Base-by-base conservation (phyloP, 108 stramenopile genomes). In the Phaeodactylum tricornutum region DNA sequence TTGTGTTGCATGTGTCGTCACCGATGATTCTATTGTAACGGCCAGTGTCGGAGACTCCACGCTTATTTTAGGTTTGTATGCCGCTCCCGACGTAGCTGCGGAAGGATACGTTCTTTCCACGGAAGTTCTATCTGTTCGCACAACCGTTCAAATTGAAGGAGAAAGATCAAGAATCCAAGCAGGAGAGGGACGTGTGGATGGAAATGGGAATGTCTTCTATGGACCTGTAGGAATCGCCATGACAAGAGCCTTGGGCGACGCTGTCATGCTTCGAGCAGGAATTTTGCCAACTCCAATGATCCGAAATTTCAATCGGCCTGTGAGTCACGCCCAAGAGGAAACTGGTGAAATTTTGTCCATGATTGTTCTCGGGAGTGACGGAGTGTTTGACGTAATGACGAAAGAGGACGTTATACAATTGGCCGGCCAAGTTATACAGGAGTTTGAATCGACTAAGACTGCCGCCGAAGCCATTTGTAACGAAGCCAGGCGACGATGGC, bases 161-260 rank as follows among this genome's bases (percentile, higher is more conserved):
- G 64, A 65, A 26, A 28, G 41, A 43, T 12, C 50, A 23, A 35
- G 64, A 17, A 65, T 65, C 24, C 50, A 57, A 27, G 20, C 23
- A 12, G 22, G 27, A 2, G 44, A 51, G 33, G 57, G 57, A 20
- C 27, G 43, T 23, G 45, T 65, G 9, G 35, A 45, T 43, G 64
- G 40, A 12, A 51, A 20, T 22, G 57, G 57, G n/a, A 65, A 65
- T 46, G 64, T 65, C 15, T 65, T 35, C n/a, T 65, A 65, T 48
- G 64, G 64, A 30, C 64, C 64, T 22, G 23, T 52, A 17, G 64
- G 57, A 15, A 65, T 65, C 44, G 64, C 64, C 26, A 65, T 65
- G 64, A 65, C 64, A 6, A 32, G 64, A 23, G 29, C 64, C 5
- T 28, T 65, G 37, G 64, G 64, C 17, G 35, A 65, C 26, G 33